These are phyloP conservation scores for Syncephalastrum racemosum DNA, from an alignment of 371 early-diverging fungal species.

Conservation along the genomic window DNA sequence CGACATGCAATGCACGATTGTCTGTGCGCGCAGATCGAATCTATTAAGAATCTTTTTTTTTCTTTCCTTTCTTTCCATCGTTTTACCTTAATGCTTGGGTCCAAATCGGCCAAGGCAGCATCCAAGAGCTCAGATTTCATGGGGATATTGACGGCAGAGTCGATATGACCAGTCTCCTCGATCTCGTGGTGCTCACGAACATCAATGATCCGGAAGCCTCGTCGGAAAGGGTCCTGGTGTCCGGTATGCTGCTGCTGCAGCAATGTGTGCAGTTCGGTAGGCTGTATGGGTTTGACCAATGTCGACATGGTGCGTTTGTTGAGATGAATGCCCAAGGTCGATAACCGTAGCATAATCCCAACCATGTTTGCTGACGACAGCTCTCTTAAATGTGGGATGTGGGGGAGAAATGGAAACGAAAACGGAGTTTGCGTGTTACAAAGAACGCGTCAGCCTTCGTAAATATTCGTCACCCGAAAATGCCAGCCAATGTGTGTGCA, in stretches of 20 bases:
- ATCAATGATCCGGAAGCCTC: slow-evolving; percentile 24
- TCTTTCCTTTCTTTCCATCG: background rate
- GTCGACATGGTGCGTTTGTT: background rate
- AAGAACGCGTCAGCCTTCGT: too few relatives aligned
- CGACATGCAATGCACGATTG: slow-evolving; percentile 43
- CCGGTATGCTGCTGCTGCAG: slow-evolving; percentile 8
- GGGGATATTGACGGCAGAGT: slow-evolving; percentile 32
- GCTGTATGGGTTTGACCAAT: slow-evolving; percentile 8
- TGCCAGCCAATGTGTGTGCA: too few relatives aligned
- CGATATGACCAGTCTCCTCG: slow-evolving; percentile 24
- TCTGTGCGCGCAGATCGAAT: slow-evolving; percentile 14
- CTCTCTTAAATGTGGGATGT: too few relatives aligned
- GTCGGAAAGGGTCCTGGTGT: slow-evolving; percentile 6
- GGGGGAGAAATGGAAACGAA: too few relatives aligned
- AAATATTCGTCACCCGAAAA: too few relatives aligned
- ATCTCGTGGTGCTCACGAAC: slow-evolving; percentile 33
- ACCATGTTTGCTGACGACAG: too few relatives aligned
- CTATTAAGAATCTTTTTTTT: background rate
- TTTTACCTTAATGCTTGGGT: slow-evolving; percentile 24
- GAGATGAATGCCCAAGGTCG: too few relatives aligned
- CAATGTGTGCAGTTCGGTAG: slow-evolving; percentile 3
- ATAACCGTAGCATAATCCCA: too few relatives aligned
- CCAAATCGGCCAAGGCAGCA: slow-evolving; percentile 19
- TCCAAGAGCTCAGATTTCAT: slow-evolving; percentile 18
- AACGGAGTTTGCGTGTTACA: too few relatives aligned